Evolutionary conservation across 2,329 filamentous ascomycete genomes (phyloP).

Genomic region (Monosporascus sp.): DNA sequence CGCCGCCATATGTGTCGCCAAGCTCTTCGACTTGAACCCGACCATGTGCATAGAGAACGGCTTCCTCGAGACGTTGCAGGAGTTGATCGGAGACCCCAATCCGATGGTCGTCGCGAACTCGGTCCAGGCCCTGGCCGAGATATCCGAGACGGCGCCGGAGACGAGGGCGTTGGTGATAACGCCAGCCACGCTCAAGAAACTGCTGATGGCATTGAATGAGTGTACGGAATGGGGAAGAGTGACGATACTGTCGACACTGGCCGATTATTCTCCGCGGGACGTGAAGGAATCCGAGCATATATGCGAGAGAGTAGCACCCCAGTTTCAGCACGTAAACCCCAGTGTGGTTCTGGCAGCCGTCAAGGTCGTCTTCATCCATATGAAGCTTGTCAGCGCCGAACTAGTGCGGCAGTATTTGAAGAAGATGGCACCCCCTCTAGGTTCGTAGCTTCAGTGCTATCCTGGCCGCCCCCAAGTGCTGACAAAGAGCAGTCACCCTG

Average conservation of each 20-base stretch:
- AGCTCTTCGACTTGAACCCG: conserved; percentile 93
- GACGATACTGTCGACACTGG: conserved; percentile 83
- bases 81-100: conserved; percentile 94
- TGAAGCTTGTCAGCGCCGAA: conserved; percentile 76
- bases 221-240: conserved; percentile 98
- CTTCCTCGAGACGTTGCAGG: conserved; percentile 88
- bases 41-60: conserved; percentile 93
- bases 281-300: conserved; percentile 97
- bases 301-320: conserved; percentile 89
- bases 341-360: conserved; percentile 96
- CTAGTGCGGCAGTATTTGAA: conserved; percentile 81
- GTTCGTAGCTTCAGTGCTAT: conserved; percentile 42
- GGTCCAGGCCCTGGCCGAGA: conserved; percentile 88
- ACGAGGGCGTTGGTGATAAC: conserved; percentile 82
- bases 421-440: conserved; percentile 96
- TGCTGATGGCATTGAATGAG: conserved; percentile 93
- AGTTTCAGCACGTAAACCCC: conserved; percentile 97
- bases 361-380: conserved; percentile 95
- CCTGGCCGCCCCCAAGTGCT: conserved; percentile 4
- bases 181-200: conserved; percentile 80
- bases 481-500: conserved; percentile 66
- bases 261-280: conserved; percentile 81
- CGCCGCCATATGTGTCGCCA: conserved; percentile 94
- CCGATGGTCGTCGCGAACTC: conserved; percentile 99
- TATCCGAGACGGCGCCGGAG: conserved; percentile 83